Evolutionary conservation across 345 rosid species (phyloP), one percentile per base, ranked within the genome.

Genomic region (Limnanthes douglasii): DNA sequence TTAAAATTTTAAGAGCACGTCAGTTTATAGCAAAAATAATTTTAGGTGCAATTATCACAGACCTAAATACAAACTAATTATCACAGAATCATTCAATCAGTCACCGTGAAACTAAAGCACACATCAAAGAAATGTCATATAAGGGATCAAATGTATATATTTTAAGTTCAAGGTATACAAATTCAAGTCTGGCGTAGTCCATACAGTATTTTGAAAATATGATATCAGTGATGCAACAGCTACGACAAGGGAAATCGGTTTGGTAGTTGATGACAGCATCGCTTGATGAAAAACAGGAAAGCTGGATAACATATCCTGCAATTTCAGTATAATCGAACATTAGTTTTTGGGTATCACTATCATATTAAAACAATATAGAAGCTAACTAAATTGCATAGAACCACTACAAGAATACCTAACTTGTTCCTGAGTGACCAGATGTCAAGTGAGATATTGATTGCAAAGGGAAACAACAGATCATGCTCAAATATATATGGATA

Each of bases 141-240:
- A n/a, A n/a, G n/a, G n/a, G n/a, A n/a, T n/a, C n/a, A n/a, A n/a
- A n/a, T n/a, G n/a, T n/a, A n/a, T n/a, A n/a, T n/a, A n/a, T n/a
- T n/a, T n/a, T n/a, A n/a, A n/a, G n/a, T n/a, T n/a, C n/a, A n/a
- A n/a, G n/a, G n/a, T n/a, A n/a, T n/a, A n/a, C n/a, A n/a, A n/a
- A n/a, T n/a, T 7, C 3, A 4, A 7, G 13, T 9, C 11, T 11
- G 43, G 41, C 43, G 21, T 58, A 49, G 36, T 48, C 19, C 65
- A 49, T 79, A 88, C 95, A 42, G 72, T 59, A 68, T 70, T 57
- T 26, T 48, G 68, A 43, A 53, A 60, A 55, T 61, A 80, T 34
- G 95, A 84, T 40, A 70, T 61, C 76, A 90, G 64, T 33, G 98
- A 90, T 32, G 74, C 45, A 53, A 61, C 58, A 47, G 94, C 86